Conservation (phyloP, 225 moss, liverwort and hornwort species). For the Rhytidiadelphus loreus region DNA sequence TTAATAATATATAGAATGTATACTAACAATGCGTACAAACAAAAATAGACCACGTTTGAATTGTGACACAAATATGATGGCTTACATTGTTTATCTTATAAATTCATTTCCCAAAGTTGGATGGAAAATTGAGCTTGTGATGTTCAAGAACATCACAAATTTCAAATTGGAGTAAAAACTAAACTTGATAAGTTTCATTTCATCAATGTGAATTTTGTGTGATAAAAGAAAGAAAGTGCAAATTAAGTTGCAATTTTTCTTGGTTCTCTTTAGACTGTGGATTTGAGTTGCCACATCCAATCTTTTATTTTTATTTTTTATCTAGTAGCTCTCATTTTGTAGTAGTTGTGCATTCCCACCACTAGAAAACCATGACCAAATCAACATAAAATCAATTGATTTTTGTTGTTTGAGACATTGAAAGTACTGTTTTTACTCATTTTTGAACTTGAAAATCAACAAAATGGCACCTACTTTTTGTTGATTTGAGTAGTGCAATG, state of each 20-base stretch:
- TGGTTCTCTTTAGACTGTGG: accelerated
- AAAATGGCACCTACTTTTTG: too few species aligned
- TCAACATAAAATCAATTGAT: too few species aligned
- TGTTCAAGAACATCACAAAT: background rate
- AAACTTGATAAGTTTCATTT: background rate
- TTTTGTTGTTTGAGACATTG: too few species aligned
- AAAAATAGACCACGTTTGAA: background rate
- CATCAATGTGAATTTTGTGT: background rate
- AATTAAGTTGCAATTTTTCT: background rate
- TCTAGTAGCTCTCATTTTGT: background rate
- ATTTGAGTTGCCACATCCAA: accelerated
- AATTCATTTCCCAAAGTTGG: background rate
- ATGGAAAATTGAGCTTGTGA: accelerated
- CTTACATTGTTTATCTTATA: background rate
- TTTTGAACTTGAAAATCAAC: too few species aligned
- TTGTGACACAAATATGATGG: background rate
- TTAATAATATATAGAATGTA: background rate
- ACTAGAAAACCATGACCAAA: too few species aligned
- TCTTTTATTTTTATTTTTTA: background rate
- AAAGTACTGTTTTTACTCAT: too few species aligned
- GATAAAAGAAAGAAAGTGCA: accelerated
- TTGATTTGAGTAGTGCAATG: too few species aligned
- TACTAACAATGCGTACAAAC: too few species aligned
- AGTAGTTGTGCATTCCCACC: background rate
- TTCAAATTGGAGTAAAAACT: background rate